Conservation (phyloP, 805 yeast species). For the Cyberlindnera bimundalis region DNA sequence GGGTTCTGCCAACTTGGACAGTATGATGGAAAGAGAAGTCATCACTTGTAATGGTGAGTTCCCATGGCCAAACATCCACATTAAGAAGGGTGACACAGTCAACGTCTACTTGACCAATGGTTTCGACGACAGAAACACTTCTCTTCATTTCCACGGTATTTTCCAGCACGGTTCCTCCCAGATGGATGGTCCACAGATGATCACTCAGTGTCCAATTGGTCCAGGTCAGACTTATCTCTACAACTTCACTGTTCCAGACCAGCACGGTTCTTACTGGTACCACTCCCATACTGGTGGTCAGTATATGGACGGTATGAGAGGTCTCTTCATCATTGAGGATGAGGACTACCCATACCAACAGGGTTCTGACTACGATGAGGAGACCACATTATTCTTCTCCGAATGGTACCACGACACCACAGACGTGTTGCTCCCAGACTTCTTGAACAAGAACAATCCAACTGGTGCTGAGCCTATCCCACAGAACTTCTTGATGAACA, state of each 20-base stretch:
- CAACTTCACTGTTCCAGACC: constrained; percentile 80
- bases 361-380: constrained; percentile 68
- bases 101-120: constrained; percentile 73
- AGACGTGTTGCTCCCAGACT: constrained; percentile 45
- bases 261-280: constrained; percentile 94
- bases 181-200: constrained; percentile 91
- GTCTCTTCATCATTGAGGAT: constrained; percentile 65
- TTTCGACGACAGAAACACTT: constrained; percentile 60
- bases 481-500: constrained; percentile 71
- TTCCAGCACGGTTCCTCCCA: constrained; percentile 67
- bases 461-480: constrained; percentile 99
- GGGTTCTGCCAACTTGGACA: constrained; percentile 45
- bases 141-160: constrained; percentile 88
- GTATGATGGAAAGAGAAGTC: constrained; percentile 37
- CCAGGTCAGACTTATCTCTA: constrained; percentile 72
- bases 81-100: constrained; percentile 76
- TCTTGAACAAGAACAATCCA: constrained; percentile 78
- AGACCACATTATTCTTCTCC: constrained; percentile 58
- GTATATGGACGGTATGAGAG: constrained; percentile 92
- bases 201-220: constrained; percentile 90
- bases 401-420: constrained; percentile 84
- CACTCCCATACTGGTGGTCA: constrained; percentile 91
- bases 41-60: constrained; percentile 46
- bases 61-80: constrained; percentile 87
- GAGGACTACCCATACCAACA: constrained; percentile 50